Evolutionary conservation across 208 protist genomes (phyloP), one percentile per base, ranked within the genome.

Genomic region (Vickermania ingenoplastis): DNA sequence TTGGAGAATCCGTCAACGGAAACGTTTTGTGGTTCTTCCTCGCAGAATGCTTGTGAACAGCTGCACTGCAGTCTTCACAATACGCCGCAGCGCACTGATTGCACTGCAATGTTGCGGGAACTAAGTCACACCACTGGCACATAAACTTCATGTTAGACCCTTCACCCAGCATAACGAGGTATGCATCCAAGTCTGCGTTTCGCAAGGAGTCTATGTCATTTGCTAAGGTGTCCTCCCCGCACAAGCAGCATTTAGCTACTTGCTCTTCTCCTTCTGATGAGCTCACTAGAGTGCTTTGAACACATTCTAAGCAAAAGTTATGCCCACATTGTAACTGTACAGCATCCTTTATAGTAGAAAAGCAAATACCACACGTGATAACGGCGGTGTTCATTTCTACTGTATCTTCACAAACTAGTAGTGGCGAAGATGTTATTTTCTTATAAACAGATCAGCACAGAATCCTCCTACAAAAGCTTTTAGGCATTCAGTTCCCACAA

Each of bases 71-170:
- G 11, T 77, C 86, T 1, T 61, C 64, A 53, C 86, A 93, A 69
- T 82, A 89, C 21, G 79, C 73, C 41, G 62, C 69, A 63, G 71
- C 74, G 67, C 86, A 93, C 53, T 87, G 75, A n/a, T 64, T 54
- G 52, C 86, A 93, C 67, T 86, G 77, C n/a, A 81, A 29, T 7
- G 57, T 65, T 0, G 86, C 80, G 1, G 58, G 11, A 3, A 57
- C 67, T 2, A 68, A 63, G 36, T 93, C 81, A 58, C 86, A 93
- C 86, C 86, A 93, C 63, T 93, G 80, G 59, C 86, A 93, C 57
- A 67, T 49, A 14, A 52, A 66, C 7, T 63, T 60, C n/a, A 60
- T 63, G 52, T 73, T 69, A 0, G 31, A 58, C 2, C 77, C 86
- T 0, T 65, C 54, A 0, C 70, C 59, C 0, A 86, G 69, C 21